phyloP scores from a whole-genome alignment of 345 rosid species.

The Erucastrum elatum region DNA sequence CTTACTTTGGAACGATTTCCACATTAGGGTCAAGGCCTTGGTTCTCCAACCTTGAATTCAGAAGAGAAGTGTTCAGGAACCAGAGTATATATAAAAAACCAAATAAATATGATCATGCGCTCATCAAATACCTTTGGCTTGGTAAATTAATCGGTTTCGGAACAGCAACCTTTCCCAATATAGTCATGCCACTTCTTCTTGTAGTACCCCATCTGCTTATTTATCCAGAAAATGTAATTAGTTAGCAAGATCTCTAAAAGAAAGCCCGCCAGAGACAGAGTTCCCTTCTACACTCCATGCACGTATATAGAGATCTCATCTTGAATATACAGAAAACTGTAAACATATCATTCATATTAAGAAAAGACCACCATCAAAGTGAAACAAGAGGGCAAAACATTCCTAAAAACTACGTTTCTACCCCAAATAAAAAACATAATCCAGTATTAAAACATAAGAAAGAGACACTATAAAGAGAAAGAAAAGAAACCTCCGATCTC shows the following conservation, averaged over 20 bases:
- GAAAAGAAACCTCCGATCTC: slow-evolving; percentile 38
- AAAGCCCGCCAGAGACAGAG: not conserved
- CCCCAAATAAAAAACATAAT: not conserved
- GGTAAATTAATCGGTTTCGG: slow-evolving; percentile 98
- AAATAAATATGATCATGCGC: not conserved
- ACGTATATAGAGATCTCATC: not conserved
- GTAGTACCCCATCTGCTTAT: slow-evolving; percentile 71
- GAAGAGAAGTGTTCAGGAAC: not conserved
- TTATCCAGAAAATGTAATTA: slow-evolving; percentile 14
- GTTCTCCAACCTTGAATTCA: slow-evolving; percentile 82
- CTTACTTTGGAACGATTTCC: slow-evolving; percentile 99
- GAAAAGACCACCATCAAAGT: slow-evolving; percentile 1
- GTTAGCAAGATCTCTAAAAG: slow-evolving; percentile 1
- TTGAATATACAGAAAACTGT: not conserved
- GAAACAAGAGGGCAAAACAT: not conserved
- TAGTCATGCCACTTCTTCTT: slow-evolving; percentile 90
- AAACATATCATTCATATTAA: not conserved
- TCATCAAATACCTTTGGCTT: slow-evolving; percentile 75
- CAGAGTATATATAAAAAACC: not conserved
- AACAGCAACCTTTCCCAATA: slow-evolving; percentile 91
- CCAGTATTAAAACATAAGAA: not conserved
- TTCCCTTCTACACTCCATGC: slow-evolving; percentile 6
- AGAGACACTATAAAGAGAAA: not conserved
- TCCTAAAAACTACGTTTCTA: not conserved
- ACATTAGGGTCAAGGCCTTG: slow-evolving; percentile 95